Conservation (phyloP, 2,329 filamentous ascomycete genomes). For the Chaetomium globosum region DNA sequence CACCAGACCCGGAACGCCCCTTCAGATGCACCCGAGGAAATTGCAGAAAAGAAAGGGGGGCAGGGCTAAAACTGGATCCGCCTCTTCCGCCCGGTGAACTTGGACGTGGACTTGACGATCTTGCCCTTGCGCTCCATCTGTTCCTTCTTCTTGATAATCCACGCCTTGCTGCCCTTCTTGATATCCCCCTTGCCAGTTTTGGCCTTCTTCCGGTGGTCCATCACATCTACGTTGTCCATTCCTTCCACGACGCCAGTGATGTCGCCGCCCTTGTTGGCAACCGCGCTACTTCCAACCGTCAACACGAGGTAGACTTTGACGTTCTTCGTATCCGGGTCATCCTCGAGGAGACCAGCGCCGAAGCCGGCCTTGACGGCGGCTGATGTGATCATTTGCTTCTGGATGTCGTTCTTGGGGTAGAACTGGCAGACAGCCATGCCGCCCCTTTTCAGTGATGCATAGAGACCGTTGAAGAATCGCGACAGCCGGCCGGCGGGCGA, state of each 20-base stretch:
- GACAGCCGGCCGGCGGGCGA: conserved; percentile 75
- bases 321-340: conserved; percentile 95
- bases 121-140: conserved; percentile 95
- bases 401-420: conserved; percentile 92
- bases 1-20: conserved; percentile 29
- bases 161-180: conserved; percentile 81
- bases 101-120: conserved; percentile 86
- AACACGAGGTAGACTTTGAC: conserved; percentile 94
- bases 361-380: conserved; percentile 94
- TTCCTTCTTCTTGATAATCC: conserved; percentile 85
- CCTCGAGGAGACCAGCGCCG: conserved; percentile 89
- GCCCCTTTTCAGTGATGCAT: conserved; percentile 78
- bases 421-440: conserved; percentile 95
- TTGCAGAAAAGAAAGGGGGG: conserved; percentile 15
- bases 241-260: conserved; percentile 88
- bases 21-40: conserved; percentile 23
- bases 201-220: conserved; percentile 66
- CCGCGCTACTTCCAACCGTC: conserved; percentile 71
- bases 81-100: conserved; percentile 91
- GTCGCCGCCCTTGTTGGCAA: conserved; percentile 64
- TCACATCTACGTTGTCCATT: conserved; percentile 84
- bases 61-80: conserved; percentile 69
- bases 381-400: conserved; percentile 86
- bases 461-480: conserved; percentile 90
- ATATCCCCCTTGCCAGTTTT: conserved; percentile 55